These are phyloP conservation scores for Hemerocallis citrina DNA, from an alignment of 106 monocot species.

Conservation along the genomic window DNA sequence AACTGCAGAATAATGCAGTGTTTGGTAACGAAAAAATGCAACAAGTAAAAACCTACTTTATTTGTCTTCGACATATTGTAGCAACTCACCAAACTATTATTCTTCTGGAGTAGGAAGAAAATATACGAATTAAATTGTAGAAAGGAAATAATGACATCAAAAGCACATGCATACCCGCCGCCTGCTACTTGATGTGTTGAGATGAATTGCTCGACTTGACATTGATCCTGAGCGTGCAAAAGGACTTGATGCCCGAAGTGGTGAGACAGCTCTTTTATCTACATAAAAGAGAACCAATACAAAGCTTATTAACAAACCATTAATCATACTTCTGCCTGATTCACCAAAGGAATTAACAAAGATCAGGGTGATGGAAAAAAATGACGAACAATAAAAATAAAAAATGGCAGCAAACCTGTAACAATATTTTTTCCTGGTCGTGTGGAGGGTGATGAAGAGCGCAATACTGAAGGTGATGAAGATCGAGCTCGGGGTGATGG, in stretches of 20 bases:
- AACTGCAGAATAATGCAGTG: too few relatives aligned
- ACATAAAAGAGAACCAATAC: constrained; percentile 8
- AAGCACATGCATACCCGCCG: constrained; percentile 38
- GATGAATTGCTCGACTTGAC: constrained; percentile 27
- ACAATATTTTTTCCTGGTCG: constrained; percentile 13
- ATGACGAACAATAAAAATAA: neutral
- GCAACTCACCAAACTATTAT: too few relatives aligned
- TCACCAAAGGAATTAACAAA: too few relatives aligned
- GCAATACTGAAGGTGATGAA: constrained; percentile 41
- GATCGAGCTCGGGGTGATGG: constrained; percentile 39
- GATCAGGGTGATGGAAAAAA: too few relatives aligned
- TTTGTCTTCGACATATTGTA: too few relatives aligned
- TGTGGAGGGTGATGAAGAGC: constrained; percentile 40
- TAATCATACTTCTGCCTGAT: too few relatives aligned
- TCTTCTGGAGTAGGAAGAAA: too few relatives aligned
- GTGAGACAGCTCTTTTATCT: constrained; percentile 50
- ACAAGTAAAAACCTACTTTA: too few relatives aligned
- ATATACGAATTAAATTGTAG: too few relatives aligned
- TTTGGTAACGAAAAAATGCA: too few relatives aligned
- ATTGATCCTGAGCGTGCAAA: constrained; percentile 55
- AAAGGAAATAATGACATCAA: too few relatives aligned
- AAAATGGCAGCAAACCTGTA: constrained; percentile 15
- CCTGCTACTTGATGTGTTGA: constrained; percentile 36
- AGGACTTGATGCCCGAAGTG: constrained; percentile 33
- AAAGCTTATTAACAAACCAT: neutral